Evolutionary conservation across 345 rosid genomes (phyloP).

Genomic region (Psidium guajava): DNA sequence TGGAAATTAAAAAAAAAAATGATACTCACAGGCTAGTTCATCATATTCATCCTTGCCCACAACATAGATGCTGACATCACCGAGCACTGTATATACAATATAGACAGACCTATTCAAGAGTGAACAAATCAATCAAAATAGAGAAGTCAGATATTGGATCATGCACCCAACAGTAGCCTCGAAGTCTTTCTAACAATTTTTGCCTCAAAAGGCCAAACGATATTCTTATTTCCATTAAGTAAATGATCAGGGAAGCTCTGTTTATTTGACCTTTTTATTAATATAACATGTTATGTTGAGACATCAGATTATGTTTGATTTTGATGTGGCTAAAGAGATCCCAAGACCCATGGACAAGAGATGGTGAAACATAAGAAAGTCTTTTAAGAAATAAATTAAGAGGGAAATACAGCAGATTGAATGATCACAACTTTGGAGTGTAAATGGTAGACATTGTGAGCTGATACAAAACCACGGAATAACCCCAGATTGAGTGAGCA

Average conservation of each 20-base stretch:
- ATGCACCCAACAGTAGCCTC: neutral
- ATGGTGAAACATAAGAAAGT: neutral
- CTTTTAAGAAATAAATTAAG: neutral
- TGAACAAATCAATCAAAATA: neutral
- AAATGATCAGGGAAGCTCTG: neutral
- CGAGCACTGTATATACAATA: constrained; percentile 83
- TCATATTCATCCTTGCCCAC: constrained; percentile 98
- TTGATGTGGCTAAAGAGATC: neutral
- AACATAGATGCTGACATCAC: constrained; percentile 81
- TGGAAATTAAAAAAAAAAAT: neutral
- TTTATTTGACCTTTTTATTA: neutral
- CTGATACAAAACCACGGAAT: neutral
- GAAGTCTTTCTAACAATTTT: neutral
- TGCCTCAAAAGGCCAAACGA: neutral
- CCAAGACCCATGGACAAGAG: neutral
- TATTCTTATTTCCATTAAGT: neutral
- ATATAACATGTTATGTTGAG: neutral
- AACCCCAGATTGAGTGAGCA: neutral
- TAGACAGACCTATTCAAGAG: constrained; percentile 65
- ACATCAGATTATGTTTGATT: neutral
- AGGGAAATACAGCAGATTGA: neutral
- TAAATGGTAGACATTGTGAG: neutral
- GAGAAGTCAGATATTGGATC: neutral
- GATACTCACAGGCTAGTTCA: constrained; percentile 88
- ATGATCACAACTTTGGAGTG: neutral